A percentile compares a stretch with the other conserved stretches of the same genome.
Evolutionary conservation across 139 green algal species (phyloP).

Genomic region (Coelastrella sp.): DNA sequence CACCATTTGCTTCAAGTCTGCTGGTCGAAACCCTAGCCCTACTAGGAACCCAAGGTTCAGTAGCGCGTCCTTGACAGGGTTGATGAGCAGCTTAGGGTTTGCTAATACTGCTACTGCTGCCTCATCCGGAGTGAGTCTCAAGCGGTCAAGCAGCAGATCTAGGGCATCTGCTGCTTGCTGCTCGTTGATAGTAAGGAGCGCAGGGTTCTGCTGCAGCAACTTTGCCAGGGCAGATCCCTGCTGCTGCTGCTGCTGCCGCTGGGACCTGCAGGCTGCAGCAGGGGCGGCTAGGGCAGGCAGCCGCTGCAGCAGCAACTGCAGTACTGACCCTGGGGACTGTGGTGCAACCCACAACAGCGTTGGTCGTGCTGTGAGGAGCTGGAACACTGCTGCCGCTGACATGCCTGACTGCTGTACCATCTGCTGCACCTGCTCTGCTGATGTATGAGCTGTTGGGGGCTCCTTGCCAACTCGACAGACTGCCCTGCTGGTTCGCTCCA

Average conservation of each 20-base stretch:
- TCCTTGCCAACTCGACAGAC: not conserved
- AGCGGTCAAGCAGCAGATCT: not conserved
- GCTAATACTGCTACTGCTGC: not conserved
- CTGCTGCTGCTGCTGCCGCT: not conserved
- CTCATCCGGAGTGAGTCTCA: not conserved
- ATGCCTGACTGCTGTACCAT: not conserved
- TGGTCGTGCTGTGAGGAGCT: not conserved
- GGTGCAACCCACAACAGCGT: not conserved
- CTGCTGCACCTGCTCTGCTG: not conserved
- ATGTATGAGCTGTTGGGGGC: no score
- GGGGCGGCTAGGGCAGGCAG: not conserved
- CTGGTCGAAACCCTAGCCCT: not conserved
- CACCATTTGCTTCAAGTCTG: conserved; percentile 1
- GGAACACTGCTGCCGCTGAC: not conserved
- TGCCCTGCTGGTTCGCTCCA: not conserved
- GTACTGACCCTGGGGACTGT: not conserved
- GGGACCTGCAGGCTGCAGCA: not conserved
- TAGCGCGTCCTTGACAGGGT: not conserved
- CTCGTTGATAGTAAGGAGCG: not conserved
- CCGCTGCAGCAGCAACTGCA: conserved; percentile 3
- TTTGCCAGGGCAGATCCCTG: not conserved
- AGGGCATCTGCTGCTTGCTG: not conserved
- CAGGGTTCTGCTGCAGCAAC: not conserved
- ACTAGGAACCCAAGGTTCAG: conserved; percentile 29
- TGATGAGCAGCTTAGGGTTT: conserved; percentile 21